phyloP scores from a whole-genome alignment of 495 filamentous ascomycete species.

The Tricharina praecox region DNA sequence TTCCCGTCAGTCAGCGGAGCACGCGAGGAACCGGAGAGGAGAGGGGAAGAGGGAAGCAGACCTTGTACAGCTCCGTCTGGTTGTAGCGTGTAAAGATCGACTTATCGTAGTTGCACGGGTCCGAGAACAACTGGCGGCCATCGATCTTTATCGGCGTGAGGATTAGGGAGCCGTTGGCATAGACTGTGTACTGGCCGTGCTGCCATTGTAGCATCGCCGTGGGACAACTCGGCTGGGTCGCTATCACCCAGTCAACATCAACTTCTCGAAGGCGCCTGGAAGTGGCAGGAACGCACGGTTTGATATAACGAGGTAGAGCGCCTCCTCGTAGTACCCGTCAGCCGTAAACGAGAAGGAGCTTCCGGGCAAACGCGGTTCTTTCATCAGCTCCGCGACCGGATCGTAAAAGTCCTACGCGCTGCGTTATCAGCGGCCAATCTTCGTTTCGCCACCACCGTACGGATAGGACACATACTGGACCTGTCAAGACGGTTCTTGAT shows the following conservation, averaged over 20 bases:
- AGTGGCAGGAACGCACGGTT: conserved; percentile 42
- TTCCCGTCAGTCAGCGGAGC: too few species aligned
- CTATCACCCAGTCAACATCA: conserved; percentile 28
- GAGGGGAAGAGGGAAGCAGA: conserved; percentile 24
- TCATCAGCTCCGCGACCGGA: conserved; percentile 47
- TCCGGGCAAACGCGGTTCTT: conserved; percentile 55
- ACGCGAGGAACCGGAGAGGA: too few species aligned
- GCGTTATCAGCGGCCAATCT: too few species aligned
- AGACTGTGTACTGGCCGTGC: conserved; percentile 43
- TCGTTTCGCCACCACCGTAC: too few species aligned
- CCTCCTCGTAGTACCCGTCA: conserved; percentile 56
- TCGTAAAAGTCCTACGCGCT: conserved; percentile 53
- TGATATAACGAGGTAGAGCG: conserved; percentile 54
- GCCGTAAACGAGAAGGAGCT: conserved; percentile 66
- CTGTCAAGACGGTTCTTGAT: conserved; percentile 53
- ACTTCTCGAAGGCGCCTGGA: conserved; percentile 6
- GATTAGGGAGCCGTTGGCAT: conserved; percentile 38
- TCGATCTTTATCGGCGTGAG: conserved; percentile 50
- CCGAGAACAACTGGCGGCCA: conserved; percentile 53
- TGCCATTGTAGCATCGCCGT: conserved; percentile 62
- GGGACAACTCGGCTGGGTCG: conserved; percentile 46
- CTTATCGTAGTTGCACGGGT: conserved; percentile 41
- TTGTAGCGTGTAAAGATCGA: conserved; percentile 53
- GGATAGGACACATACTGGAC: too few species aligned
- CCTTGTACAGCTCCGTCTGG: conserved; percentile 47